Percentiles rank a stretch among this genome's conserved stretches.
Evolutionary conservation across 2,329 filamentous ascomycete genomes (phyloP).

Genomic region (Ophiosphaerella narmari): DNA sequence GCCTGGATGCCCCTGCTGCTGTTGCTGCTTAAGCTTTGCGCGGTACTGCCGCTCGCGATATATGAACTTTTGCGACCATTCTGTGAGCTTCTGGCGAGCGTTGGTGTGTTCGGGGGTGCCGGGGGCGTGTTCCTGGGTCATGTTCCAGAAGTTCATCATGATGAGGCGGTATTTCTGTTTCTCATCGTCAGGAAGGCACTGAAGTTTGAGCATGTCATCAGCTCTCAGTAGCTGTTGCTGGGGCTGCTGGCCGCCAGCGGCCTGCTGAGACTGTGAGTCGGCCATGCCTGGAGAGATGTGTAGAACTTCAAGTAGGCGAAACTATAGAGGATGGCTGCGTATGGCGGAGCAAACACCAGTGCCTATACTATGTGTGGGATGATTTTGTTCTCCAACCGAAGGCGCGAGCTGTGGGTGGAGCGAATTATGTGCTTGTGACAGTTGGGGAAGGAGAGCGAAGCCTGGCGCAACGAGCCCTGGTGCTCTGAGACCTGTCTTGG

Average conservation of each 20-base stretch:
- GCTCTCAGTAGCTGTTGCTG: slow-evolving; percentile 34
- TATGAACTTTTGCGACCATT: slow-evolving; percentile 58
- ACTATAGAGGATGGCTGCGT: slow-evolving; percentile 1
- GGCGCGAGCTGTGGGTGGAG: neutral
- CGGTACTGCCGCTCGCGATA: slow-evolving; percentile 51
- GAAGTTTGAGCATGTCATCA: slow-evolving; percentile 42
- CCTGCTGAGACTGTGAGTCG: slow-evolving; percentile 36
- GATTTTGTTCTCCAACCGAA: slow-evolving; percentile 1
- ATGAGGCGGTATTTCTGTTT: slow-evolving; percentile 61
- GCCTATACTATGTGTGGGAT: neutral
- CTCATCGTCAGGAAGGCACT: slow-evolving; percentile 55
- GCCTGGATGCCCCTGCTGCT: slow-evolving; percentile 23
- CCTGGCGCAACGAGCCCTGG: slow-evolving; percentile 8
- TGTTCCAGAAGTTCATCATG: slow-evolving; percentile 60
- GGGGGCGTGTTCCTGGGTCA: slow-evolving; percentile 54
- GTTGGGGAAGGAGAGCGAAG: slow-evolving; percentile 13
- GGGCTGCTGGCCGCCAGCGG: slow-evolving; percentile 25
- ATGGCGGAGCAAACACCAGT: neutral
- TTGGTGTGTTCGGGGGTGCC: slow-evolving; percentile 56
- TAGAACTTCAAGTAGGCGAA: slow-evolving; percentile 14
- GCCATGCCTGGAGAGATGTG: slow-evolving; percentile 31
- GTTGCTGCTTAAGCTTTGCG: slow-evolving; percentile 25
- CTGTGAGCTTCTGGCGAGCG: slow-evolving; percentile 57
- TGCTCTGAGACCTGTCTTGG: slow-evolving; percentile 11
- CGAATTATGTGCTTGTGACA: neutral